Conservation (phyloP, 345 rosid species). For the Acer saccharum region DNA sequence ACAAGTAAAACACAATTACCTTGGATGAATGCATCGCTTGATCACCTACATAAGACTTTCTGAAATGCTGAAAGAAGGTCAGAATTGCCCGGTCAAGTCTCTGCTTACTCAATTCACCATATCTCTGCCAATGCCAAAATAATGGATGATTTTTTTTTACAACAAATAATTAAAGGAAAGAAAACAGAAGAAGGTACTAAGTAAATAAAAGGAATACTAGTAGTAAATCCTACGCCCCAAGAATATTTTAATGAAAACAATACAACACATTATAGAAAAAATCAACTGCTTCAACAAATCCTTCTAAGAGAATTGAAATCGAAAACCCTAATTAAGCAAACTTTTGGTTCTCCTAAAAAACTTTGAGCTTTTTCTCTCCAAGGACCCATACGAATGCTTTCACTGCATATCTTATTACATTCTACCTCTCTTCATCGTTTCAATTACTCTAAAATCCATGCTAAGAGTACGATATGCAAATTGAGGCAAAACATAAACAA, state of each 20-base stretch:
- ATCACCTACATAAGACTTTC: slow-evolving; percentile 98
- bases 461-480: no score
- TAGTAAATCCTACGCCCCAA: neutral
- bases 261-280: neutral
- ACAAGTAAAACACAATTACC: slow-evolving; percentile 46
- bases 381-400: no score
- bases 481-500: no score
- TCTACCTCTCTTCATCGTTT: no score
- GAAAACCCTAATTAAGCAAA: neutral
- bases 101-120: slow-evolving; percentile 86
- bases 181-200: neutral
- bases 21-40: slow-evolving; percentile 99
- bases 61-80: slow-evolving; percentile 95
- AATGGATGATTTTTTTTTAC: neutral
- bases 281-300: neutral
- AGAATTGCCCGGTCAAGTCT: slow-evolving; percentile 99
- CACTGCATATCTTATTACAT: no score
- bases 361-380: neutral
- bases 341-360: neutral
- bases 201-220: neutral
- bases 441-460: no score
- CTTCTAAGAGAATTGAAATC: neutral
- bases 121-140: slow-evolving; percentile 61
- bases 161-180: neutral
- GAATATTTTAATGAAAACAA: neutral